Percentiles rank a stretch among this genome's conserved stretches.
Evolutionary conservation across 495 filamentous ascomycete genomes (phyloP).

Genomic region (Penicillium fimorum): DNA sequence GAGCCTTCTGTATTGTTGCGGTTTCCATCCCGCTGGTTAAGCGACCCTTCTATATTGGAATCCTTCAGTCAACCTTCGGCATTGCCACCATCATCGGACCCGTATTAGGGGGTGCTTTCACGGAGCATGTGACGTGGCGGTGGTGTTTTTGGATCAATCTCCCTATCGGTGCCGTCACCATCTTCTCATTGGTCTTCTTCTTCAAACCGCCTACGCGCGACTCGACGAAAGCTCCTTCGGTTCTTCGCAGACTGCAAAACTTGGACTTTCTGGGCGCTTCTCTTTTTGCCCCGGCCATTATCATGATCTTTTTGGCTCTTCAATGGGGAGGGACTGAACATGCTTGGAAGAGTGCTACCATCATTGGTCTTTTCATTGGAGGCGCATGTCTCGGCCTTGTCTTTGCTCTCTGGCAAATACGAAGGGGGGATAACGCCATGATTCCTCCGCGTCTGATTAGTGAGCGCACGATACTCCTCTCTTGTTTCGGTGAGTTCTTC

Average conservation of each 20-base stretch:
- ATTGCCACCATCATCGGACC: slow-evolving; percentile 48
- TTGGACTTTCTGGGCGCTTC: slow-evolving; percentile 48
- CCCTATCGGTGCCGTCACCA: slow-evolving; percentile 54
- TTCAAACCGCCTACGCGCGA: slow-evolving; percentile 32
- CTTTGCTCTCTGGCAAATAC: slow-evolving; percentile 43
- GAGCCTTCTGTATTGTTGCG: slow-evolving; percentile 11
- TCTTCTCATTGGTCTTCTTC: slow-evolving; percentile 47
- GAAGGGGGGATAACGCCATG: slow-evolving; percentile 47
- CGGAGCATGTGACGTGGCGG: slow-evolving; percentile 59
- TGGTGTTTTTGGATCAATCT: slow-evolving; percentile 76
- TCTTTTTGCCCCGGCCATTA: slow-evolving; percentile 36
- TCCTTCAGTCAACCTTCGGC: slow-evolving; percentile 15
- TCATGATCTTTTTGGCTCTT: slow-evolving; percentile 32
- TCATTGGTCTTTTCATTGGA: slow-evolving; percentile 26
- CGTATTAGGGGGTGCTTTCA: slow-evolving; percentile 43
- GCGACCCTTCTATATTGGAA: slow-evolving; percentile 8
- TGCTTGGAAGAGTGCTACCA: slow-evolving; percentile 16
- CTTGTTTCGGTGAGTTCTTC: slow-evolving; percentile 15
- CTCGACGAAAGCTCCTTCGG: not conserved
- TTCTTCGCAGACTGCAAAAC: not conserved
- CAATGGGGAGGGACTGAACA: slow-evolving; percentile 22
- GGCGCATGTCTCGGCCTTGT: slow-evolving; percentile 12
- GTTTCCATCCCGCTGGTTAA: slow-evolving; percentile 1
- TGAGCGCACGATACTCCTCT: slow-evolving; percentile 16
- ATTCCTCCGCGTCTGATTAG: slow-evolving; percentile 30